Evolutionary conservation across 2,329 filamentous ascomycete genomes (phyloP), one percentile per base, ranked within the genome.

Genomic region (Blastomyces percursus): DNA sequence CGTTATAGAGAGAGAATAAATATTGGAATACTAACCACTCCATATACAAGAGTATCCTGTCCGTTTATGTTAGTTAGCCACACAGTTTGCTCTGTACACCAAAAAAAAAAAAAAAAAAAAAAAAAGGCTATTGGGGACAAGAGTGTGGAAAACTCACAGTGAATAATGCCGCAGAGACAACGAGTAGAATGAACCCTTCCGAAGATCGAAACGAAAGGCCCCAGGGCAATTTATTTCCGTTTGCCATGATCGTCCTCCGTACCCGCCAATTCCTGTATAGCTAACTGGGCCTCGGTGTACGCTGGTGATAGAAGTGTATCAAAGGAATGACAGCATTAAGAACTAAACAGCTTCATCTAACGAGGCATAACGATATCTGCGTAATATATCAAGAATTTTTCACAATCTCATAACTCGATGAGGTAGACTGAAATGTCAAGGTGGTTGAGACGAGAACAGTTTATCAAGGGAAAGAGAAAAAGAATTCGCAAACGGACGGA

Each of bases 191-290:
- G 35, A 59, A 59, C 14, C 38, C 40, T 32, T 59, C 56, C 12
- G 56, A 59, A 32, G 56, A 59, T 59, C 56, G 21, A 59, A 59
- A 59, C 5, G 56, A 59, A 59, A 59, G 56, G 16, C 32, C 56
- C 56, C 56, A 59, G 9, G 56, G 56, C 24, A 59, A 46, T 19
- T 59, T 48, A 12, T 16, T 11, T 21, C 12, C 35, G n/a, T 35
- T 11, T 40, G 19, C 54, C 54, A 56, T 56, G 2, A 24, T 40
- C 1, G n/a, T 35, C 11, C 21, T 56, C 5, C 4, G 14, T 44
- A 19, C 42, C 42, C 7, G 6, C 42, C 42, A 44, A 21, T 56
- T 40, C 32, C 19, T 4, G 54, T 21, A 56, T 9, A 56, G 8
- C 35, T 24, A 30, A 4, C 54, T 56, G 11, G 19, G 8, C 4